Percentiles rank a stretch among this genome's conserved stretches.
These are phyloP conservation scores for Eutrema yunnanense DNA, from an alignment of 345 rosid genomes.

Conservation along the genomic window DNA sequence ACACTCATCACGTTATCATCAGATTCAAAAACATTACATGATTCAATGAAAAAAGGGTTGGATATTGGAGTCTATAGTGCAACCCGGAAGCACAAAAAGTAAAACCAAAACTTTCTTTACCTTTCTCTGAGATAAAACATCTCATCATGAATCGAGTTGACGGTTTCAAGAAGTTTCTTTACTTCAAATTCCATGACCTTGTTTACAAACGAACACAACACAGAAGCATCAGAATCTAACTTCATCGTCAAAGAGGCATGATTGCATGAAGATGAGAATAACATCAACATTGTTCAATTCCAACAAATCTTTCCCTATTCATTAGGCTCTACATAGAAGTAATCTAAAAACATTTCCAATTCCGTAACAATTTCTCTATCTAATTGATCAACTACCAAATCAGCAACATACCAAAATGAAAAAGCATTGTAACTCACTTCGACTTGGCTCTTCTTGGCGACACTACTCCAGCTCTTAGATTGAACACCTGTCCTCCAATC, in stretches of 20 bases:
- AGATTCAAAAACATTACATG: background rate
- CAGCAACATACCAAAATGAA: background rate
- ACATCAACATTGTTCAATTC: background rate
- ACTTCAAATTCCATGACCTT: conserved; percentile 81
- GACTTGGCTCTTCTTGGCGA: conserved; percentile 88
- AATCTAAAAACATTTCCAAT: background rate
- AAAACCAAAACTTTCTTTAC: conserved; percentile 28
- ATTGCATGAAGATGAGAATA: background rate
- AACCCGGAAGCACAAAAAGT: background rate
- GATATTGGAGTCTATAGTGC: background rate
- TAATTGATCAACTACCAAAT: background rate
- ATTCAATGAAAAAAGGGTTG: background rate
- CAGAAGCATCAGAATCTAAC: background rate
- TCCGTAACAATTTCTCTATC: background rate
- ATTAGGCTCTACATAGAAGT: no score
- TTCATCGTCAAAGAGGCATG: background rate
- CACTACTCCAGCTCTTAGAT: conserved; percentile 71
- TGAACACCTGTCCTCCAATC: conserved; percentile 87
- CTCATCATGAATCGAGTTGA: conserved; percentile 68
- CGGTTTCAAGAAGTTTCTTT: conserved; percentile 63
- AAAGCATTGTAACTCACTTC: conserved; percentile 46
- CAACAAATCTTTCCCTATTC: background rate
- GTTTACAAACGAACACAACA: conserved; percentile 18
- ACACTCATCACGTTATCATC: background rate
- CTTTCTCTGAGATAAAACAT: conserved; percentile 87